Conservation (phyloP, 2,329 filamentous ascomycete genomes). For the Colletotrichum sp. region DNA sequence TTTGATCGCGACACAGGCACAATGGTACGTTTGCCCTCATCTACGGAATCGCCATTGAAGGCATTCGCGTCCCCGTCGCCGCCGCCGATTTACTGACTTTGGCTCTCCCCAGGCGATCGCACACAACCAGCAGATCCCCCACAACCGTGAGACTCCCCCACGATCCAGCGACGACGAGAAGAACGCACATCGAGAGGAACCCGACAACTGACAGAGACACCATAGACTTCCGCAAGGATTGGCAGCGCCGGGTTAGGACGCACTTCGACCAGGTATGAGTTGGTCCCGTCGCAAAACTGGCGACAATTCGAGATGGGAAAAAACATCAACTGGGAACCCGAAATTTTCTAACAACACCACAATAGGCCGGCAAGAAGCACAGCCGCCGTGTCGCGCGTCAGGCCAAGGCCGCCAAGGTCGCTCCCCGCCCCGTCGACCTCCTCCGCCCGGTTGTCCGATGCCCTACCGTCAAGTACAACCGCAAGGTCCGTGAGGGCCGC, state of each 20-base stretch:
- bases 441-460: conserved; percentile 96
- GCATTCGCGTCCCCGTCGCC: background rate
- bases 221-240: conserved; percentile 98
- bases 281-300: conserved; percentile 3
- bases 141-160: conserved; percentile 77
- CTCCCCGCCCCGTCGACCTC: conserved; percentile 96
- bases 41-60: background rate
- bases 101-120: conserved; percentile 74
- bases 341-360: background rate
- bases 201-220: conserved; percentile 42
- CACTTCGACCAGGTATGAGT: conserved; percentile 98
- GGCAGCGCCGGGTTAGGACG: conserved; percentile 97
- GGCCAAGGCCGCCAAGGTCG: conserved; percentile 92
- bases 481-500: conserved; percentile 92
- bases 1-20: conserved; percentile 57
- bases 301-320: conserved; percentile 25
- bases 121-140: conserved; percentile 98
- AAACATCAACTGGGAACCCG: conserved; percentile 24
- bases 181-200: conserved; percentile 24
- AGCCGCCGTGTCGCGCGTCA: conserved; percentile 89
- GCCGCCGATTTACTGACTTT: conserved; percentile 3
- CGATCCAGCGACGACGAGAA: background rate
- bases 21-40: conserved; percentile 49
- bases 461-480: conserved; percentile 99
- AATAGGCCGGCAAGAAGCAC: conserved; percentile 92